A percentile compares a stretch with the other conserved stretches of the same genome.
These are phyloP conservation scores for Prunus mume DNA, from an alignment of 306 rosid genomes.

Conservation along the genomic window DNA sequence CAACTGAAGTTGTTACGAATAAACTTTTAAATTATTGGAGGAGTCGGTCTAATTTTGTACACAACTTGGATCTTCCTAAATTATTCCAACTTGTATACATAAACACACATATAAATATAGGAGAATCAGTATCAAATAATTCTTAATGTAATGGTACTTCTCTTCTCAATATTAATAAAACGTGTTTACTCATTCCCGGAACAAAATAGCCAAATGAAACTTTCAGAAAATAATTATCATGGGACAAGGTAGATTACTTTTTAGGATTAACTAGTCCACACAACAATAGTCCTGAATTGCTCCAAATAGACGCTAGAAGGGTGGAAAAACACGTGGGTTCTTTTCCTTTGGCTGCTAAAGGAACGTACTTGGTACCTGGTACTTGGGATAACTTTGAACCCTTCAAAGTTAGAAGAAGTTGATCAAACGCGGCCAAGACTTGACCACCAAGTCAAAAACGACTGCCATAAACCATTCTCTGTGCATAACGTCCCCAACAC, in stretches of 20 bases:
- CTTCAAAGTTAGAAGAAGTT: constrained; percentile 6
- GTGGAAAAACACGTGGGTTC: neutral
- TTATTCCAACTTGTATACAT: too few species aligned
- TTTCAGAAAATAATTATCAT: too few species aligned
- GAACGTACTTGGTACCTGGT: neutral
- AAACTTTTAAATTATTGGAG: neutral
- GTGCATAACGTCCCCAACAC: constrained; percentile 2
- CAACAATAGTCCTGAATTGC: neutral
- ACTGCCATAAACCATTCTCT: constrained; percentile 3
- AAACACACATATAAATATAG: too few species aligned
- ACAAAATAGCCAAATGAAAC: too few species aligned
- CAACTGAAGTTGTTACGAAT: neutral
- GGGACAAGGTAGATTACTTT: too few species aligned
- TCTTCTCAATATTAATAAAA: too few species aligned
- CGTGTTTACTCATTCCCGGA: too few species aligned
- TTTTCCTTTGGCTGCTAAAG: neutral
- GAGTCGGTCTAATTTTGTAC: neutral
- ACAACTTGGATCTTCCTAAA: neutral
- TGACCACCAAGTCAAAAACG: constrained; percentile 4
- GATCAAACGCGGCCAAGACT: neutral
- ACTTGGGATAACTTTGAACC: neutral
- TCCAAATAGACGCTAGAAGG: neutral
- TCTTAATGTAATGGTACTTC: too few species aligned
- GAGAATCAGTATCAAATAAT: too few species aligned
- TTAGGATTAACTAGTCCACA: neutral